phyloP scores from a whole-genome alignment of 441 rosid genomes.

The Bocquillonia castaneifolia region DNA sequence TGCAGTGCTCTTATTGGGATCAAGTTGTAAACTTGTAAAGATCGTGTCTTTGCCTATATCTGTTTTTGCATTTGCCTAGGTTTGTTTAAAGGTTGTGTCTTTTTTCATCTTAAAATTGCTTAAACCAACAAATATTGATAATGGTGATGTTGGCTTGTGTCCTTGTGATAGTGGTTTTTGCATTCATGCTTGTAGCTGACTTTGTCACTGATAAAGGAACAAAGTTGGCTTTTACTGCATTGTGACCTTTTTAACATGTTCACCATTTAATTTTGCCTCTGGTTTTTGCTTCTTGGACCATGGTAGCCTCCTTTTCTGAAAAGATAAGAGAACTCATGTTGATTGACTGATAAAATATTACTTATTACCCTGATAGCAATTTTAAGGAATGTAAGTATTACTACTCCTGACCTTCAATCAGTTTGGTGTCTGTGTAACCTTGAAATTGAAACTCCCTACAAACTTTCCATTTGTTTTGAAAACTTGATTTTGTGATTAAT shows the following conservation, averaged over 20 bases:
- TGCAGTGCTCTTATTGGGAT: not conserved
- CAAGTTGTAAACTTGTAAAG: not conserved
- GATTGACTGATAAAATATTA: not conserved
- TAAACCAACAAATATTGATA: not conserved
- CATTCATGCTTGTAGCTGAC: not conserved
- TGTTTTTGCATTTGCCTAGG: not conserved
- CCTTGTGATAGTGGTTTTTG: not conserved
- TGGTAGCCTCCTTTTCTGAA: not conserved
- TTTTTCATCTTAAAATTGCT: not conserved
- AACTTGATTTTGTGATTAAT: not conserved
- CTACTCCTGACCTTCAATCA: not conserved
- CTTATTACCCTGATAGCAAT: not conserved
- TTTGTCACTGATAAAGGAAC: not conserved
- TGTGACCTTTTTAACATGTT: too few species aligned
- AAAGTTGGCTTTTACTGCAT: not conserved
- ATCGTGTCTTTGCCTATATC: not conserved
- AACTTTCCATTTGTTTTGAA: not conserved
- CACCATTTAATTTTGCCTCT: not conserved
- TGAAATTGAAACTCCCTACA: not conserved
- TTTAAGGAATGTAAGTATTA: not conserved
- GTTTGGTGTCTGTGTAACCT: not conserved
- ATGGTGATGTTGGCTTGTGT: not conserved
- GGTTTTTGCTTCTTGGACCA: not conserved
- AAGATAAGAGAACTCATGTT: not conserved
- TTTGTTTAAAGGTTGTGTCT: constrained; percentile 1